Evolutionary conservation across 2,329 filamentous ascomycete species (phyloP).

Genomic region (Aspergillus costaricaensis): DNA sequence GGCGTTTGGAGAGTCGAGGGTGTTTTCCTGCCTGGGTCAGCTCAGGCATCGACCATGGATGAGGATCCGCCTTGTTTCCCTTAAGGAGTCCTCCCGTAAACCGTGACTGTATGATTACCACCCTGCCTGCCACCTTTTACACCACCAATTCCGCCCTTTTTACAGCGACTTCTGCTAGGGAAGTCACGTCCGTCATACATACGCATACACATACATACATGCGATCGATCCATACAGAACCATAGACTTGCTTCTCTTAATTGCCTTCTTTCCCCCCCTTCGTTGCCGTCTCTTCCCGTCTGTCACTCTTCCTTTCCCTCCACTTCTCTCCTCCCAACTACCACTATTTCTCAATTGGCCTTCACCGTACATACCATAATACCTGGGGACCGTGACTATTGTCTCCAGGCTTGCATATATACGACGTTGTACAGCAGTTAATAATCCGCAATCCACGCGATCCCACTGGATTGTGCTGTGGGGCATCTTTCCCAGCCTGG

Average conservation of each 20-base stretch:
- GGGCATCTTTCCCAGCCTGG: conserved; percentile 37
- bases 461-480: conserved; percentile 33
- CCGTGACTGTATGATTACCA: conserved; percentile 24
- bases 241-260: neutral
- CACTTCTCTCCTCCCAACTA: conserved; percentile 10
- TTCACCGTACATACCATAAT: conserved; percentile 14
- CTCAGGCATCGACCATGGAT: conserved; percentile 19
- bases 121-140: conserved; percentile 4
- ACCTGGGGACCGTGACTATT: neutral
- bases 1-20: conserved; percentile 13
- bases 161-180: conserved; percentile 1
- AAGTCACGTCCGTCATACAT: conserved; percentile 11
- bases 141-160: neutral
- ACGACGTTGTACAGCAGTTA: conserved; percentile 10
- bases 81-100: conserved; percentile 8
- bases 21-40: conserved; percentile 18
- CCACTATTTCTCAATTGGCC: conserved; percentile 4
- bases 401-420: conserved; percentile 10
- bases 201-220: conserved; percentile 11
- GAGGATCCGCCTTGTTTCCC: conserved; percentile 8
- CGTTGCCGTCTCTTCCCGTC: conserved; percentile 20
- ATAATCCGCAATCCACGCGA: conserved; percentile 31
- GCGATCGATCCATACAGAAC: conserved; percentile 7
- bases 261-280: conserved; percentile 19
- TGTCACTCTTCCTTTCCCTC: conserved; percentile 14